These are phyloP conservation scores for Centrapalus pauciflorus DNA, from an alignment of 129 eudicot species.

Conservation along the genomic window DNA sequence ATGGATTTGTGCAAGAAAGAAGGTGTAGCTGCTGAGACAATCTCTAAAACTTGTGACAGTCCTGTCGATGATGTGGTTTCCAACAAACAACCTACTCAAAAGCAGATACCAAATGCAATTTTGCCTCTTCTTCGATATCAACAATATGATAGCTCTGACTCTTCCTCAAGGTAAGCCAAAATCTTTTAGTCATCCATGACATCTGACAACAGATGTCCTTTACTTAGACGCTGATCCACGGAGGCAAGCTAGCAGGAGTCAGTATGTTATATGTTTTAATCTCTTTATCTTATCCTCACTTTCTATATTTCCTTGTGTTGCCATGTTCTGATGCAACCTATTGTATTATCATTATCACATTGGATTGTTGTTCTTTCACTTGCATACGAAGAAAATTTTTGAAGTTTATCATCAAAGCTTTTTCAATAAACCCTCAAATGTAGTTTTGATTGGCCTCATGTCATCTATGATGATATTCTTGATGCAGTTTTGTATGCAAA, in stretches of 20 bases:
- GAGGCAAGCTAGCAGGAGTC: slow-evolving; percentile 2
- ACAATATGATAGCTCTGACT: slow-evolving; percentile 79
- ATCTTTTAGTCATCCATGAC: neutral
- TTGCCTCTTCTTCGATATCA: slow-evolving; percentile 60
- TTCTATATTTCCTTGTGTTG: neutral
- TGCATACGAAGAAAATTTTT: neutral
- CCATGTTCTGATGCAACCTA: neutral
- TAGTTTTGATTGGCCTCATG: neutral
- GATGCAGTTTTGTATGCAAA: neutral
- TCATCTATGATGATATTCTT: neutral
- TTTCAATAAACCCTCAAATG: neutral
- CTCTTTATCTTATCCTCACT: neutral
- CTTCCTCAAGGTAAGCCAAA: slow-evolving; percentile 68
- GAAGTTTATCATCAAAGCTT: neutral
- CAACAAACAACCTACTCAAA: slow-evolving; percentile 46
- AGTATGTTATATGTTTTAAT: neutral
- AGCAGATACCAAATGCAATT: slow-evolving; percentile 57
- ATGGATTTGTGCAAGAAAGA: slow-evolving; percentile 35
- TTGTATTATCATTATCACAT: neutral
- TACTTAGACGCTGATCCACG: neutral
- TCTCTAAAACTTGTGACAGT: slow-evolving; percentile 28
- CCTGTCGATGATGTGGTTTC: slow-evolving; percentile 20
- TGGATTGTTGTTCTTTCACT: neutral
- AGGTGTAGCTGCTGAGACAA: slow-evolving; percentile 17
- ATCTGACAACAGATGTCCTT: neutral